These are phyloP conservation scores for Hansfordia pulvinata DNA, from an alignment of 2,329 filamentous ascomycete species.

Conservation along the genomic window DNA sequence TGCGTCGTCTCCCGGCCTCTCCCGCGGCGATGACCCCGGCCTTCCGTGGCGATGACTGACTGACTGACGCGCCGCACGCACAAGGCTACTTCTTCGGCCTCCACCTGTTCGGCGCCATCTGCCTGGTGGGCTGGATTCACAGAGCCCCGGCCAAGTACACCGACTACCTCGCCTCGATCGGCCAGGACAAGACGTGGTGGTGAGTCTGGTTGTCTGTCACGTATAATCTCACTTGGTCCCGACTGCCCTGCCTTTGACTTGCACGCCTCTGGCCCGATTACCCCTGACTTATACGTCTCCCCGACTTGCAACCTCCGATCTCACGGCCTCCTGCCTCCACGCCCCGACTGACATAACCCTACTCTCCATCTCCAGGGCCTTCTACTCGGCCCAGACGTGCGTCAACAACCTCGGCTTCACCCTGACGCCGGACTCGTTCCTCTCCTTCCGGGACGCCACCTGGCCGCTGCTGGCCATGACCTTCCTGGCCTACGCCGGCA, in stretches of 20 bases:
- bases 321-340: too few species aligned
- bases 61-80: too few species aligned
- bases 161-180: constrained; percentile 22
- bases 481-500: constrained; percentile 34
- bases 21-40: too few species aligned
- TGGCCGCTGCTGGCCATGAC: constrained; percentile 31
- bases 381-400: constrained; percentile 37
- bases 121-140: constrained; percentile 32
- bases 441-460: constrained; percentile 28
- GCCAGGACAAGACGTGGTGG: constrained; percentile 32
- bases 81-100: constrained; percentile 30
- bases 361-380: constrained; percentile 19
- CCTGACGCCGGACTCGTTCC: constrained; percentile 39
- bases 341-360: too few species aligned
- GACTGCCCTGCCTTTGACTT: too few species aligned
- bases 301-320: too few species aligned
- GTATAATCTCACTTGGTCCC: too few species aligned
- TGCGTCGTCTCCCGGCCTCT: too few species aligned
- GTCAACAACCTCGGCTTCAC: constrained; percentile 38
- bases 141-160: constrained; percentile 24
- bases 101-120: constrained; percentile 31
- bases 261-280: too few species aligned
- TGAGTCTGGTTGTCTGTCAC: constrained; percentile 13
- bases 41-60: too few species aligned
- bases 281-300: too few species aligned